These are phyloP conservation scores for Exophiala mesophila DNA, from an alignment of 2,329 filamentous ascomycete species.

Conservation along the genomic window DNA sequence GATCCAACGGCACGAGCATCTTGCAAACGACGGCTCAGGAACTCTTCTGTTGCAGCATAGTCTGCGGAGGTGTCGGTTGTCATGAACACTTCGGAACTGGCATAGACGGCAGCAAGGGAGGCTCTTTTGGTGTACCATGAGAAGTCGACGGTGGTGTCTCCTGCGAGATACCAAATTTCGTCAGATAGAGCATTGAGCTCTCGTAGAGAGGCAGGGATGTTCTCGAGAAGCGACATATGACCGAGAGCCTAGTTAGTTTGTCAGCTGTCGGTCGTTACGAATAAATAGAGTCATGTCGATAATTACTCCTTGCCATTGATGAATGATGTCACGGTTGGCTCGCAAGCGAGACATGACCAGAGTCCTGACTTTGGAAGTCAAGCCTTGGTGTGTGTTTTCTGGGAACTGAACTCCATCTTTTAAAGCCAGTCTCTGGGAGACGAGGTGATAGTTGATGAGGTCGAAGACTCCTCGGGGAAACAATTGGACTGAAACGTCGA, in stretches of 20 bases:
- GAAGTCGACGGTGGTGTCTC: constrained; percentile 74
- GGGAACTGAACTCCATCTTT: constrained; percentile 40
- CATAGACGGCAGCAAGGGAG: constrained; percentile 62
- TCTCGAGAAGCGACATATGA: constrained; percentile 78
- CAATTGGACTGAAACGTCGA: constrained; percentile 78
- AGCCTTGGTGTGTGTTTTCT: constrained; percentile 33
- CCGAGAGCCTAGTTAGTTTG: constrained; percentile 74
- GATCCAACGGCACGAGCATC: constrained; percentile 62
- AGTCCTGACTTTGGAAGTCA: constrained; percentile 62
- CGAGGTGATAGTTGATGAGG: constrained; percentile 72
- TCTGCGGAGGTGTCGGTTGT: constrained; percentile 72
- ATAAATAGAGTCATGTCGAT: too few relatives aligned
- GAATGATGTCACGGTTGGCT: constrained; percentile 67
- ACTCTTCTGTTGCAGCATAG: constrained; percentile 73
- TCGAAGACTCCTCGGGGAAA: constrained; percentile 76
- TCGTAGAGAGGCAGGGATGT: constrained; percentile 67
- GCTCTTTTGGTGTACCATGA: constrained; percentile 80
- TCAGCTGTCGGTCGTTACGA: constrained; percentile 13
- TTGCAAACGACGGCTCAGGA: constrained; percentile 68
- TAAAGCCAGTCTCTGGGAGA: constrained; percentile 60
- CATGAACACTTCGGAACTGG: constrained; percentile 85
- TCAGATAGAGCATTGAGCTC: constrained; percentile 82
- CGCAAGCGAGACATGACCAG: constrained; percentile 72
- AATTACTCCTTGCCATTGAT: constrained; percentile 79
- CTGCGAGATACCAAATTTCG: constrained; percentile 84